Conservation (phyloP, 352 stramenopile species). For the Aphanomyces astaci region DNA sequence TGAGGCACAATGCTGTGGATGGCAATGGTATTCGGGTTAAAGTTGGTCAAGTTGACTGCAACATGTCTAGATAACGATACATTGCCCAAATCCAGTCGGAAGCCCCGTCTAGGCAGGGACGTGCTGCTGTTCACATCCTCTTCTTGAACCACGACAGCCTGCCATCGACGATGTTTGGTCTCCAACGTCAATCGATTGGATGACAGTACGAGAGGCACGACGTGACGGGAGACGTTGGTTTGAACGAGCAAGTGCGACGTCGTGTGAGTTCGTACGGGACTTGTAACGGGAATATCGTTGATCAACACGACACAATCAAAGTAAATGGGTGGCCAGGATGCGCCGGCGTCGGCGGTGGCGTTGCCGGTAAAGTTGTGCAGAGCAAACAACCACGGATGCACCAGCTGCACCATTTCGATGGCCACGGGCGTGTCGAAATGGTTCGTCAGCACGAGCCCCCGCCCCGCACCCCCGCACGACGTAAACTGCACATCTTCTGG, state of each 20-base stretch:
- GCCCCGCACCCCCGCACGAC: not conserved
- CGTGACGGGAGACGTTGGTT: constrained; percentile 1
- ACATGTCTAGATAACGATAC: not conserved
- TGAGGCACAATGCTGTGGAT: not conserved
- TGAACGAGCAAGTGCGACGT: not conserved
- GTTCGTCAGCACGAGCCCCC: not conserved
- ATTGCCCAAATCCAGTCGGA: constrained; percentile 7
- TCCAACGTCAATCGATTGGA: not conserved
- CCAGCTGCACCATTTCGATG: not conserved
- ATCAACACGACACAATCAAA: not conserved
- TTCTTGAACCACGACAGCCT: too few species aligned
- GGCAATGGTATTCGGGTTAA: not conserved
- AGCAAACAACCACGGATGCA: not conserved
- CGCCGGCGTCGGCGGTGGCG: not conserved
- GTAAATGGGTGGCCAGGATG: not conserved
- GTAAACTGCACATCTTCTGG: not conserved
- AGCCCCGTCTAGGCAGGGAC: too few species aligned
- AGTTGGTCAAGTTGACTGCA: constrained; percentile 12
- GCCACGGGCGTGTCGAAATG: not conserved
- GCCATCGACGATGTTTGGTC: not conserved
- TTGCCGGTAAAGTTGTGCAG: not conserved
- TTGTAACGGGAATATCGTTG: too few species aligned
- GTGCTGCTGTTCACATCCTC: too few species aligned
- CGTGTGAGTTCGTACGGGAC: too few species aligned
- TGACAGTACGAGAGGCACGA: not conserved